Base-by-base conservation (phyloP, 352 stramenopile genomes). In the Elongisporangium prolatum region DNA sequence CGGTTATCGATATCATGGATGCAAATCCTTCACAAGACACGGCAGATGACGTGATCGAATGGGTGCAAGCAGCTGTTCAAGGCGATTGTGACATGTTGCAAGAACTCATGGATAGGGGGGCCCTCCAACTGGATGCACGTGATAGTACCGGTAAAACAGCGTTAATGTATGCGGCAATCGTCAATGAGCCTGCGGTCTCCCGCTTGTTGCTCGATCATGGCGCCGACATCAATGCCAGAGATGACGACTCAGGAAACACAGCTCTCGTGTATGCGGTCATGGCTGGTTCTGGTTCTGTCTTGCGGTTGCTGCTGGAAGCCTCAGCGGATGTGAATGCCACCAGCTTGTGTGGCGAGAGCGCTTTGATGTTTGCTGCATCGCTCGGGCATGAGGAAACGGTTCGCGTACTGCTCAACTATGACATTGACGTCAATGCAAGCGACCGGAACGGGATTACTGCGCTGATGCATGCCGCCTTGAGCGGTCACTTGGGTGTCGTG, bases 401-500 rank as follows among this genome's bases (percentile, higher is more conserved):
- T 2, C 47, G 56, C 20, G 21, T 17, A 3, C 18, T 68, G 14
- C 18, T 68, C 13, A 51, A 54, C 11, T 20, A n/a, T 24, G 37
- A 44, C 20, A 52, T 52, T 0, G 28, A 40, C 14, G 28, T 52
- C 48, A 14, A 44, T 61, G 10, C n/a, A 68, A 14, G 17, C 20
- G 57, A 61, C 16, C 37, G 57, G 11, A 59, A 44, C 21, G 24
- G 50, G 24, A 44, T 65, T 10, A 59, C 57, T 18, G 24, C 57
- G 57, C 13, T 54, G 60, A 28, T 53, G 54, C 11, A 52, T 57
- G 62, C 62, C 0, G 57, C 38, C 47, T 52, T 59, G 38, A 54
- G 54, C 11, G 58, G 53, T 16, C 21, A 65, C n/a, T 6, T 40
- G n/a, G 50, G 49, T 0, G 49, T 62, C 13, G 54, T 69, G 1